Evolutionary conservation across 2,329 filamentous ascomycete genomes (phyloP).

Genomic region (Microsporum canis): DNA sequence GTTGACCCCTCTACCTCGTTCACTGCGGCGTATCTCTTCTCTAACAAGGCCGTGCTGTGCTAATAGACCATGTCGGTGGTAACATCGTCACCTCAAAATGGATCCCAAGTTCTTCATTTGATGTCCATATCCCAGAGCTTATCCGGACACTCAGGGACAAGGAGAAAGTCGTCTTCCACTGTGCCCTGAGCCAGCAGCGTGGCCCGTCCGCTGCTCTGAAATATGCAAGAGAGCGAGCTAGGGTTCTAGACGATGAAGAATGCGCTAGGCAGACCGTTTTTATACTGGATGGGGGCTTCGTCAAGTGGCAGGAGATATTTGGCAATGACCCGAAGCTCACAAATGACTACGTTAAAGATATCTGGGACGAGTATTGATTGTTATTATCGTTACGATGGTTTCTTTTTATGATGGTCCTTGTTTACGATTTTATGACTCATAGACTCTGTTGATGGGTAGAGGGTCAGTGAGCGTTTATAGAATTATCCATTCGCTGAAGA

Average conservation of each 20-base stretch:
- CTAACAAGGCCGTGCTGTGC: neutral
- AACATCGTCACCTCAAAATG: constrained; percentile 72
- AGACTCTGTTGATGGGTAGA: neutral
- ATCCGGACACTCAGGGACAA: constrained; percentile 64
- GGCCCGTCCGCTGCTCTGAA: constrained; percentile 73
- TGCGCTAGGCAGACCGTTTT: constrained; percentile 56
- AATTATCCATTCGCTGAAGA: neutral
- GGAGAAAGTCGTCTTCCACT: constrained; percentile 86
- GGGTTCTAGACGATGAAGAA: constrained; percentile 32
- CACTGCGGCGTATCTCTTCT: neutral
- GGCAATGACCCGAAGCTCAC: constrained; percentile 71
- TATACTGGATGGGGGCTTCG: constrained; percentile 74
- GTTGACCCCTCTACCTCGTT: constrained; percentile 4
- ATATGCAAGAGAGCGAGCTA: constrained; percentile 56
- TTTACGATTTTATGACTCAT: neutral
- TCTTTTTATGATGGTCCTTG: neutral
- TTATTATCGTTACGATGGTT: neutral
- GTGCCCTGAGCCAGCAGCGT: constrained; percentile 78
- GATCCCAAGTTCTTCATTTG: constrained; percentile 61
- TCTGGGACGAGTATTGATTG: constrained; percentile 55
- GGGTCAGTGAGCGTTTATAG: neutral
- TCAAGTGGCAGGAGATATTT: constrained; percentile 72
- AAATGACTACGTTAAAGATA: constrained; percentile 69
- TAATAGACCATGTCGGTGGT: constrained; percentile 71
- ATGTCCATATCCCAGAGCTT: constrained; percentile 70